Conservation (phyloP, 441 rosid species). For the Geranium incanum region DNA sequence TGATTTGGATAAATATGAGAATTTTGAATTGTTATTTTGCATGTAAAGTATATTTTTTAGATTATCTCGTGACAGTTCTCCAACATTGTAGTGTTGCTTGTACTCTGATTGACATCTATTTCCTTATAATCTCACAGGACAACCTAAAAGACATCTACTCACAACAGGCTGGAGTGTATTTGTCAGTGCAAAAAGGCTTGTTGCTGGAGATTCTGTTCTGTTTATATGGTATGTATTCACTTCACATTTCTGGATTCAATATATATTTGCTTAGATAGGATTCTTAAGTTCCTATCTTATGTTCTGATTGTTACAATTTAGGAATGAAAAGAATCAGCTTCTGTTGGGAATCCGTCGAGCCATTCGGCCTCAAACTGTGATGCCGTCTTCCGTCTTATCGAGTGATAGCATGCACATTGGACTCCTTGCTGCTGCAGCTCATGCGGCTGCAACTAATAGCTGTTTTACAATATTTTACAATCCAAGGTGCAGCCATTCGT, state of each 20-base stretch:
- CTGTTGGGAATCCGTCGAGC: conserved; percentile 93
- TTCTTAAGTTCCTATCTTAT: not conserved
- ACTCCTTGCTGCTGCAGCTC: conserved; percentile 93
- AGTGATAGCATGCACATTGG: conserved; percentile 99
- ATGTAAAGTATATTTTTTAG: too few species aligned
- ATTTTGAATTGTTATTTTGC: not conserved
- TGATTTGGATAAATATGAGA: too few species aligned
- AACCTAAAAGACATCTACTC: conserved; percentile 95
- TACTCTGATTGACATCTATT: not conserved
- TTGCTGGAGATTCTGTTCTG: conserved; percentile 94
- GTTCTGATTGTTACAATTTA: conserved; percentile 13
- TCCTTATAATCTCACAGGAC: conserved; percentile 47
- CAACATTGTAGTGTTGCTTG: not conserved
- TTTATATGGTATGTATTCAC: conserved; percentile 66
- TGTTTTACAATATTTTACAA: conserved; percentile 89
- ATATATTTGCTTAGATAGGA: not conserved
- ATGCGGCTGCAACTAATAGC: conserved; percentile 47
- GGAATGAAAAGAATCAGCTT: conserved; percentile 93
- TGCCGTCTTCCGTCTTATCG: conserved; percentile 96
- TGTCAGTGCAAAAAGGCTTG: conserved; percentile 85
- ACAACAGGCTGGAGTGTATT: conserved; percentile 53
- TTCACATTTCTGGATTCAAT: not conserved
- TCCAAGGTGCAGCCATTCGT: conserved; percentile 52
- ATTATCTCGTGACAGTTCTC: not conserved
- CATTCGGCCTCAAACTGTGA: conserved; percentile 81